Conservation (phyloP, 2,329 filamentous ascomycete species). For the Penicillium crustosum region DNA sequence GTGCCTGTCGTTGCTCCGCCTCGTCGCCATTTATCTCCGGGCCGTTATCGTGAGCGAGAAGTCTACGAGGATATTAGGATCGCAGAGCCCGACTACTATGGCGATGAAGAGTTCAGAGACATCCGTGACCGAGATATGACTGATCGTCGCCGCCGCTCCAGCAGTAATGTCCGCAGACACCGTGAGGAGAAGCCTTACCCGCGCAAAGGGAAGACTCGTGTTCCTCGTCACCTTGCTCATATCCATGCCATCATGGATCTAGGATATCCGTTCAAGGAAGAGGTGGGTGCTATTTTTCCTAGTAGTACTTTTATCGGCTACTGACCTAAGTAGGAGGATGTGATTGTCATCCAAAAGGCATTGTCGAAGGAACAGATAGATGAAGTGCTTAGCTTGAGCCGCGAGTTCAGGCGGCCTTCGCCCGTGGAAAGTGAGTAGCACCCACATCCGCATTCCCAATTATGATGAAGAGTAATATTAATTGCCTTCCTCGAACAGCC, state of each 20-base stretch:
- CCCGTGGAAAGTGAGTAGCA: conserved; percentile 32
- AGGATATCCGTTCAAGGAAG: conserved; percentile 82
- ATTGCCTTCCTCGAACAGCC: conserved; percentile 19
- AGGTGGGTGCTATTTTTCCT: conserved; percentile 56
- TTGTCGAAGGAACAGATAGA: conserved; percentile 90
- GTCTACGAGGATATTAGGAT: conserved; percentile 66
- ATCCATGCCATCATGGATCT: conserved; percentile 78
- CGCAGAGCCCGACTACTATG: conserved; percentile 66
- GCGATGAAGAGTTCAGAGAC: conserved; percentile 69
- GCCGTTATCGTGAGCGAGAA: conserved; percentile 58
- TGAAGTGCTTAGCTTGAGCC: conserved; percentile 78
- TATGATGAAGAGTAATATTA: neutral
- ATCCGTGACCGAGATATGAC: conserved; percentile 63
- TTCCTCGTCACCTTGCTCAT: conserved; percentile 77
- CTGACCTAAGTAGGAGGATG: conserved; percentile 61
- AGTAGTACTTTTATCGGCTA: conserved; percentile 34
- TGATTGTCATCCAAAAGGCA: conserved; percentile 78
- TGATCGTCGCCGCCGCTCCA: conserved; percentile 50
- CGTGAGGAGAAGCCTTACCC: conserved; percentile 57
- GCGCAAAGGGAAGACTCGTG: conserved; percentile 84
- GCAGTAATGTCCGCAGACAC: conserved; percentile 36
- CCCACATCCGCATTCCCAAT: conserved; percentile 13
- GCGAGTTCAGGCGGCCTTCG: conserved; percentile 51
- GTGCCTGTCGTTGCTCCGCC: conserved; percentile 59
- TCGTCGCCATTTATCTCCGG: conserved; percentile 51